Conservation (phyloP, 1,284 basidiomycete genomes). For the Leccinum pachyderme region DNA sequence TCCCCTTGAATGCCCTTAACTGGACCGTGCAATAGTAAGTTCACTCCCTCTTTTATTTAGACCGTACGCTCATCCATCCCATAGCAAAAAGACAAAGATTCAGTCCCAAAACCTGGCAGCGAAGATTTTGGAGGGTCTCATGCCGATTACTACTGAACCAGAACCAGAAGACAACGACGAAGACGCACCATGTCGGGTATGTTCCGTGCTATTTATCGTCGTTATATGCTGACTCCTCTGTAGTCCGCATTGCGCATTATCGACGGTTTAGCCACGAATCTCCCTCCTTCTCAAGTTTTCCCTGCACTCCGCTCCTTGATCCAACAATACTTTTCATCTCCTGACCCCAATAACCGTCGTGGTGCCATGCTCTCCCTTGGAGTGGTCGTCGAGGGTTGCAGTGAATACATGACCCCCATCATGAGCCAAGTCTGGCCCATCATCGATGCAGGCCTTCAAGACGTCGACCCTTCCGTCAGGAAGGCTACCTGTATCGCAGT, state of each 20-base stretch:
- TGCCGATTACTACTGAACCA: conserved; percentile 92
- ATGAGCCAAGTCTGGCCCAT: conserved; percentile 94
- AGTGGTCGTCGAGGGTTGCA: conserved; percentile 96
- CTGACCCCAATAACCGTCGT: conserved; percentile 80
- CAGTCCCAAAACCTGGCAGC: conserved; percentile 85
- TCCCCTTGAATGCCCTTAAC: conserved; percentile 91
- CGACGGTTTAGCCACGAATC: conserved; percentile 89
- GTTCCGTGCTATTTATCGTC: conserved; percentile 26
- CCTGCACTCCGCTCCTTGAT: conserved; percentile 85
- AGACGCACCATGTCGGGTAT: conserved; percentile 86
- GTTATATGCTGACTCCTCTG: conserved; percentile 14
- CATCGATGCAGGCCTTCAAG: conserved; percentile 87
- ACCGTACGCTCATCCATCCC: not conserved
- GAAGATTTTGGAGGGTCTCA: conserved; percentile 86
- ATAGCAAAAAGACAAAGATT: conserved; percentile 94
- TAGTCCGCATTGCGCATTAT: conserved; percentile 93
- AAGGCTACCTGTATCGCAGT: conserved; percentile 95
- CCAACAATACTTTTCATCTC: conserved; percentile 77
- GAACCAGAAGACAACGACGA: conserved; percentile 88
- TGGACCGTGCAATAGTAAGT: conserved; percentile 92
- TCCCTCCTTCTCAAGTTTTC: conserved; percentile 97
- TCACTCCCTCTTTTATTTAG: not conserved
- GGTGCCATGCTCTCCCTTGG: conserved; percentile 96
- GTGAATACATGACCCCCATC: conserved; percentile 95
- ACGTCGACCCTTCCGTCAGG: conserved; percentile 82